Percentiles rank a stretch among this genome's conserved stretches.
Conservation (phyloP, 1,139 yeast genomes). For the Pichiaceae sp. region DNA sequence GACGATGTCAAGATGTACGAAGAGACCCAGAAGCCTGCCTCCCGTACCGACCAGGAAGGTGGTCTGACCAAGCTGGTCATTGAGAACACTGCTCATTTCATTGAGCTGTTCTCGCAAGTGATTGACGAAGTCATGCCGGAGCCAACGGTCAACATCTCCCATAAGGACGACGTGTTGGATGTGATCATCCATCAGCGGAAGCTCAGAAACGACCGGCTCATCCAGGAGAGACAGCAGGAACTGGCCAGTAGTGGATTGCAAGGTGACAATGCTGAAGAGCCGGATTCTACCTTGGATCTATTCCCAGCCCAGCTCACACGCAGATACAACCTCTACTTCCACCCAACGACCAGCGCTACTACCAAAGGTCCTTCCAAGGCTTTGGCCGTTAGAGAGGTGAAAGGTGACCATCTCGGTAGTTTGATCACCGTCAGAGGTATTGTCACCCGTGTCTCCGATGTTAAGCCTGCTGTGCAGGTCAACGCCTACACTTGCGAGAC, state of each 20-base stretch:
- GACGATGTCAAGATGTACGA: conserved; percentile 77
- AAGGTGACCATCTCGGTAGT: conserved; percentile 77
- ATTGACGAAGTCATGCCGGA: conserved; percentile 80
- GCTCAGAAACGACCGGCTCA: conserved; percentile 67
- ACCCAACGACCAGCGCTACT: conserved; percentile 52
- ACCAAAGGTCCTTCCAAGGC: conserved; percentile 41
- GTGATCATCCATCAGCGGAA: conserved; percentile 87
- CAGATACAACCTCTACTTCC: conserved; percentile 79
- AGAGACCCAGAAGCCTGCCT: conserved; percentile 26
- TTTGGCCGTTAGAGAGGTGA: conserved; percentile 81
- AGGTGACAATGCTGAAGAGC: conserved; percentile 25
- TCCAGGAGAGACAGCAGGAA: conserved; percentile 58
- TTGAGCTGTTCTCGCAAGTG: conserved; percentile 66
- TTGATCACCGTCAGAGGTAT: conserved; percentile 89
- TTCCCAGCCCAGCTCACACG: conserved; percentile 86
- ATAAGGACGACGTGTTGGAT: conserved; percentile 86
- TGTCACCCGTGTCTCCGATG: conserved; percentile 92
- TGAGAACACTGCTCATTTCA: conserved; percentile 69
- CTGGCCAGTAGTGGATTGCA: conserved; percentile 26
- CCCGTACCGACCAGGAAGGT: conserved; percentile 6
- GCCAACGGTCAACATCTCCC: conserved; percentile 67
- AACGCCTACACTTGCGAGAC: conserved; percentile 96
- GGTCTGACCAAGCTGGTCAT: conserved; percentile 47
- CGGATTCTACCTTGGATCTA: conserved; percentile 28
- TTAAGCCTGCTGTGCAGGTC: conserved; percentile 84